Evolutionary conservation across 306 rosid genomes (phyloP).

Genomic region (Rosa rugosa): DNA sequence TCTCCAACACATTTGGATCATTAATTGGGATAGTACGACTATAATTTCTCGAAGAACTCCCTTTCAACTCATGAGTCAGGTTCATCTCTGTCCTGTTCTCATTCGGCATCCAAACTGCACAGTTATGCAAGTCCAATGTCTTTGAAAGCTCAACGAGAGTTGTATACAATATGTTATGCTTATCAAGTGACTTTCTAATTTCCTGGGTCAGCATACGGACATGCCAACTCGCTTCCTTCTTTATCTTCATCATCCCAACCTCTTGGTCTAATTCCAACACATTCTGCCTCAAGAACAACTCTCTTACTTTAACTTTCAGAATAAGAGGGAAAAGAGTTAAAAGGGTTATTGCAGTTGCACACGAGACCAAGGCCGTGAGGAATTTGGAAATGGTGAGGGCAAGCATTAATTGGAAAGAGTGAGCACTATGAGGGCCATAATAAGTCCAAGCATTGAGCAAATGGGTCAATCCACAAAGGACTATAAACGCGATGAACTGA

Average conservation of each 20-base stretch:
- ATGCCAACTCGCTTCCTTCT: slow-evolving; percentile 78
- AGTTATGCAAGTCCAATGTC: slow-evolving; percentile 62
- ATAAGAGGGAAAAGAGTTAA: slow-evolving; percentile 71
- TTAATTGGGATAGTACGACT: slow-evolving; percentile 47
- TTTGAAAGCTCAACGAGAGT: slow-evolving; percentile 86
- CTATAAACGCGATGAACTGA: slow-evolving; percentile 44
- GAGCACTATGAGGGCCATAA: slow-evolving; percentile 41
- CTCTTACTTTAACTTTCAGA: slow-evolving; percentile 73
- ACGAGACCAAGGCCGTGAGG: slow-evolving; percentile 79
- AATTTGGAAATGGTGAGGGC: slow-evolving; percentile 69
- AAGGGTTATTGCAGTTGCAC: slow-evolving; percentile 78
- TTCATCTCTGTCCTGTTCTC: slow-evolving; percentile 52
- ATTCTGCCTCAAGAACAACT: slow-evolving; percentile 66
- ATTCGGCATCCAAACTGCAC: slow-evolving; percentile 88
- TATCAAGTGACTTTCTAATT: slow-evolving; percentile 73
- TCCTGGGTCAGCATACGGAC: slow-evolving; percentile 81
- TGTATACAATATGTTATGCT: slow-evolving; percentile 68
- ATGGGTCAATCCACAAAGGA: slow-evolving; percentile 49
- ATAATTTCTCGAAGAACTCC: slow-evolving; percentile 28
- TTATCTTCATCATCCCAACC: slow-evolving; percentile 80
- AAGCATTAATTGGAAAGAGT: slow-evolving; percentile 58
- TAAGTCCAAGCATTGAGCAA: slow-evolving; percentile 46
- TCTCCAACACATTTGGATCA: slow-evolving; percentile 58
- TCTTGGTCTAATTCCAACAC: slow-evolving; percentile 73
- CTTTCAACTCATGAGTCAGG: slow-evolving; percentile 66